Evolutionary conservation across 352 stramenopile species (phyloP).

Genomic region (Sclerospora graminicola): DNA sequence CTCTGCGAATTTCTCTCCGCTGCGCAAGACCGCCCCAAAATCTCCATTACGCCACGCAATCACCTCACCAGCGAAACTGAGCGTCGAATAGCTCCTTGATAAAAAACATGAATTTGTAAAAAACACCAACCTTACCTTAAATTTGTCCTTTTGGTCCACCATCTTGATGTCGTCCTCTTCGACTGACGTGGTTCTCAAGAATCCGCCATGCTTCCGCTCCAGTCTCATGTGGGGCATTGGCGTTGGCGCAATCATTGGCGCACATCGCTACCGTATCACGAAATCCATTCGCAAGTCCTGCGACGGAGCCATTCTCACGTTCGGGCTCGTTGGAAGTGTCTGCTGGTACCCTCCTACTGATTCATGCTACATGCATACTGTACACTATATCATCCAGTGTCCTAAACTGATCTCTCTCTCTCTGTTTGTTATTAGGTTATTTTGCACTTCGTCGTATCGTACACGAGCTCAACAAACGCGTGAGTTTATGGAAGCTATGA

Average conservation of each 20-base stretch:
- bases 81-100: too few species aligned
- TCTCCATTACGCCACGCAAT: too few species aligned
- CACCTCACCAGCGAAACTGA: too few species aligned
- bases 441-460: conserved; percentile 50
- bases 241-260: conserved; percentile 43
- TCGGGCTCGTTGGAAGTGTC: conserved; percentile 36
- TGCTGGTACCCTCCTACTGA: conserved; percentile 62
- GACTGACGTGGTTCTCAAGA: conserved; percentile 40
- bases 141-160: too few species aligned
- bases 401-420: background rate
- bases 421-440: conserved; percentile 43
- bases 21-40: too few species aligned
- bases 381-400: background rate
- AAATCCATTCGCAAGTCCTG: conserved; percentile 43
- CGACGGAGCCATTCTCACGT: conserved; percentile 58
- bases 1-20: too few species aligned
- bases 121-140: too few species aligned
- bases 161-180: too few species aligned
- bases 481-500: conserved; percentile 80
- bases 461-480: conserved; percentile 45
- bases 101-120: too few species aligned
- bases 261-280: conserved; percentile 58
- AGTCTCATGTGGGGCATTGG: conserved; percentile 72
- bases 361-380: too few species aligned
- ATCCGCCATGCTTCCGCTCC: conserved; percentile 71